Evolutionary conservation across 768 basidiomycete species (phyloP).

Genomic region (Mycena rebaudengoi): DNA sequence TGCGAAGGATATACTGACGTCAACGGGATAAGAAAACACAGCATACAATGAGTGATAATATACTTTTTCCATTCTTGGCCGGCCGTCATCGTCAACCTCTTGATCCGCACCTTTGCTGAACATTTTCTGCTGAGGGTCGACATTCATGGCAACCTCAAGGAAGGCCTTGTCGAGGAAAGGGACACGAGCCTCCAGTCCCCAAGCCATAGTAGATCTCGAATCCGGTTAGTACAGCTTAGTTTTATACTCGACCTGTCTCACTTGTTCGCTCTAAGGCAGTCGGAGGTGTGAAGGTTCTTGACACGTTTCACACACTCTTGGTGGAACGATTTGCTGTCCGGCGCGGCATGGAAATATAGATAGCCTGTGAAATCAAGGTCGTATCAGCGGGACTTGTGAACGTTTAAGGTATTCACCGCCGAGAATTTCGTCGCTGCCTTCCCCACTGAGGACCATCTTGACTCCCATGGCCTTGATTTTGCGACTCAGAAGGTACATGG

Average conservation of each 20-base stretch:
- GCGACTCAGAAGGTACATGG: conserved; percentile 97
- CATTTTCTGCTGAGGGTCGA: conserved; percentile 87
- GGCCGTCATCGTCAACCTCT: conserved; percentile 82
- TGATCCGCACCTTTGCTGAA: conserved; percentile 85
- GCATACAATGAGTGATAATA: conserved; percentile 47
- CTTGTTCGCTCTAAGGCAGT: conserved; percentile 99
- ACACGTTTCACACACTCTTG: conserved; percentile 94
- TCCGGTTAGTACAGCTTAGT: not conserved
- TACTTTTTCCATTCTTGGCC: conserved; percentile 96
- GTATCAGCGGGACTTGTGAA: not conserved
- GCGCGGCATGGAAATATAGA: conserved; percentile 99
- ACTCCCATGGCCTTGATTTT: conserved; percentile 99
- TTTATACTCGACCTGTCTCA: conserved; percentile 41
- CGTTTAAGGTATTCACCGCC: conserved; percentile 67
- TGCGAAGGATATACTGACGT: conserved; percentile 89
- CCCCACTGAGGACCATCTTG: conserved; percentile 98
- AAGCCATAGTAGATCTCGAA: conserved; percentile 95
- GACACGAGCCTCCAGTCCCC: conserved; percentile 98
- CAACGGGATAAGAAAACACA: conserved; percentile 15
- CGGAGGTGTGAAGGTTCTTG: conserved; percentile 96
- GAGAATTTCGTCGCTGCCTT: conserved; percentile 97
- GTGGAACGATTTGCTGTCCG: conserved; percentile 87
- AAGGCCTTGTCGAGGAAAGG: conserved; percentile 98
- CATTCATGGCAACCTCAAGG: conserved; percentile 92
- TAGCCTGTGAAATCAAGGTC: conserved; percentile 82